Evolutionary conservation across 2,329 filamentous ascomycete species (phyloP).

Genomic region (Paecilomyces formosus): DNA sequence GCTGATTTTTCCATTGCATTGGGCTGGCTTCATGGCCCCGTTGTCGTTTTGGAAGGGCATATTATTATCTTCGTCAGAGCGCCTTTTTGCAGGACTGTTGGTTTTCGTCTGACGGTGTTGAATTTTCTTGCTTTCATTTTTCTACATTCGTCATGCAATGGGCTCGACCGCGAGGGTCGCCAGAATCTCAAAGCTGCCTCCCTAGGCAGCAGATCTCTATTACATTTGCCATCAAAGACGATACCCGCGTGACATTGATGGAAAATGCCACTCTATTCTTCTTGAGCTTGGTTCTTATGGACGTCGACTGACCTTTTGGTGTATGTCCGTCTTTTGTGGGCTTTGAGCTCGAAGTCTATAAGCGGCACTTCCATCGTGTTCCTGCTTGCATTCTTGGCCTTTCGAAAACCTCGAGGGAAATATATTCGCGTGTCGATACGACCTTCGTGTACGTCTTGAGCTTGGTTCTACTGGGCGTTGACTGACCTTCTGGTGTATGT

Average conservation of each 20-base stretch:
- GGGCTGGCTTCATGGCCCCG: neutral
- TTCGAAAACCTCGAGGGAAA: too few species aligned
- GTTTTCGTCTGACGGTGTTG: neutral
- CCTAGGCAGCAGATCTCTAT: neutral
- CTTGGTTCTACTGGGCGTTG: conserved; percentile 5
- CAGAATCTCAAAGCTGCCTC: neutral
- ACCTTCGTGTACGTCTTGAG: neutral
- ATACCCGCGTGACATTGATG: neutral
- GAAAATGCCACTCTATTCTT: neutral
- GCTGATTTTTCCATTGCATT: conserved; percentile 1
- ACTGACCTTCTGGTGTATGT: conserved; percentile 9
- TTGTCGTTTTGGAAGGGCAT: neutral
- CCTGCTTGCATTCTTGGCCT: neutral
- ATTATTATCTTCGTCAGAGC: neutral
- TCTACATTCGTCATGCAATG: neutral
- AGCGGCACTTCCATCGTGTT: neutral
- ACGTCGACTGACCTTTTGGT: conserved; percentile 8
- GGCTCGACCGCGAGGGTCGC: neutral
- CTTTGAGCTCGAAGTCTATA: neutral
- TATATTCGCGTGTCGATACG: too few species aligned
- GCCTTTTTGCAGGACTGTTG: neutral
- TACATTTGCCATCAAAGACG: neutral
- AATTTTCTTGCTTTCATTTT: neutral
- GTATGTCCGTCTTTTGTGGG: conserved; percentile 4
- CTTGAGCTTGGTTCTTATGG: conserved; percentile 1